Conservation (phyloP, 257 asterid species). For the Paulownia fortunei region DNA sequence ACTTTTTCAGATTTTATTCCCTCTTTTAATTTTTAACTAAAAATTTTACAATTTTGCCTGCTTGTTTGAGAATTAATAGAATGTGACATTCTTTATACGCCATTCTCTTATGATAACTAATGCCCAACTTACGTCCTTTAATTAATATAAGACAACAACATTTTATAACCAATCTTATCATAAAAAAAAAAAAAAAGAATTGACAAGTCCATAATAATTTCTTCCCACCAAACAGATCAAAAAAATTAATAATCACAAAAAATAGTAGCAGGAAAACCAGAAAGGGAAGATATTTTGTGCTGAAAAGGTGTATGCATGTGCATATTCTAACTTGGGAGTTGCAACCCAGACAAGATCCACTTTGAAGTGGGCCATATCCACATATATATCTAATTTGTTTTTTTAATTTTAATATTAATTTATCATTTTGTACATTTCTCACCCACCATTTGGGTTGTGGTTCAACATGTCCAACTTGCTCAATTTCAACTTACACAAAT, state of each 20-base stretch:
- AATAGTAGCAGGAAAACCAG: not conserved
- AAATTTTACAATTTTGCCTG: too few species aligned
- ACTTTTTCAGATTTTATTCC: too few species aligned
- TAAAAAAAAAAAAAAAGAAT: not conserved
- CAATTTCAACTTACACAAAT: not conserved
- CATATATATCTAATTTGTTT: too few species aligned
- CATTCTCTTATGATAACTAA: too few species aligned
- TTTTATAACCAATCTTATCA: not conserved
- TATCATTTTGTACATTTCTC: not conserved
- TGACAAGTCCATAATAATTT: not conserved
- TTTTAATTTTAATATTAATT: too few species aligned
- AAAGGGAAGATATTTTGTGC: conserved; percentile 20
- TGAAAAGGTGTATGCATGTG: conserved; percentile 33
- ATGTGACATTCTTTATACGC: too few species aligned
- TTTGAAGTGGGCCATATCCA: conserved; percentile 10
- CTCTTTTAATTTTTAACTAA: too few species aligned
- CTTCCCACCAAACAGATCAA: not conserved
- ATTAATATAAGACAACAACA: not conserved
- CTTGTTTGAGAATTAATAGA: too few species aligned
- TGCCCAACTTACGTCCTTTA: too few species aligned
- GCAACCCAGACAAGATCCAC: conserved; percentile 2
- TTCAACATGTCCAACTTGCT: not conserved
- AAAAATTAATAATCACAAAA: not conserved
- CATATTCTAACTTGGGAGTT: conserved; percentile 23
- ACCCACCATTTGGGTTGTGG: conserved; percentile 7